phyloP scores from a whole-genome alignment of 768 basidiomycete species.

The Hemileccinum rubropunctum region DNA sequence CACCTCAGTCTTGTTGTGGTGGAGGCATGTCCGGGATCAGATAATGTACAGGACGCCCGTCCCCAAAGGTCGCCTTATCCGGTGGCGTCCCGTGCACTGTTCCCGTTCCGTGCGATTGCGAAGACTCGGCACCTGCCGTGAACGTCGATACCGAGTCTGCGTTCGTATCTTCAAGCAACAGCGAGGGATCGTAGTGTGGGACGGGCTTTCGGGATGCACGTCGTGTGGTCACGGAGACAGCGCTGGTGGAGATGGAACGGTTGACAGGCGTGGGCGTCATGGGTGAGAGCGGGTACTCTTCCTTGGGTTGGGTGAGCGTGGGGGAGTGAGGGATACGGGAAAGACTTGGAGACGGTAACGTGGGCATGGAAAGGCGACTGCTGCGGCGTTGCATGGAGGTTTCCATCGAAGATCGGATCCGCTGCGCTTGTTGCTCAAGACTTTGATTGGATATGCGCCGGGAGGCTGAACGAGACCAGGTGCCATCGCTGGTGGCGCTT shows the following conservation, averaged over 20 bases:
- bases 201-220: constrained; percentile 53
- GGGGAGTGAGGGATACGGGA: constrained; percentile 18
- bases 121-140: constrained; percentile 25
- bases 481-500: not conserved
- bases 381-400: constrained; percentile 20
- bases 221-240: constrained; percentile 21
- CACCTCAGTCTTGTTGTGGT: constrained; percentile 26
- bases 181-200: constrained; percentile 45
- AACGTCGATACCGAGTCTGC: constrained; percentile 21
- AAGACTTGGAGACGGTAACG: constrained; percentile 13
- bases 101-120: constrained; percentile 27
- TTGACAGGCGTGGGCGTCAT: constrained; percentile 19
- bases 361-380: constrained; percentile 32
- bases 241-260: constrained; percentile 28
- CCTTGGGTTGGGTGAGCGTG: constrained; percentile 11
- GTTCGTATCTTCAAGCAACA: constrained; percentile 22
- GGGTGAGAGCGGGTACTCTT: constrained; percentile 33
- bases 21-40: constrained; percentile 59
- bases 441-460: constrained; percentile 12
- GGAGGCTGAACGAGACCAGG: constrained; percentile 9
- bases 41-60: constrained; percentile 49
- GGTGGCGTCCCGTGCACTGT: constrained; percentile 5
- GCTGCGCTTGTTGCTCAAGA: constrained; percentile 31
- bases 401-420: constrained; percentile 33
- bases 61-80: constrained; percentile 44